Evolutionary conservation across 73 alveolate genomes (phyloP), one percentile per base, ranked within the genome.

Genomic region (Paramecium bursaria): DNA sequence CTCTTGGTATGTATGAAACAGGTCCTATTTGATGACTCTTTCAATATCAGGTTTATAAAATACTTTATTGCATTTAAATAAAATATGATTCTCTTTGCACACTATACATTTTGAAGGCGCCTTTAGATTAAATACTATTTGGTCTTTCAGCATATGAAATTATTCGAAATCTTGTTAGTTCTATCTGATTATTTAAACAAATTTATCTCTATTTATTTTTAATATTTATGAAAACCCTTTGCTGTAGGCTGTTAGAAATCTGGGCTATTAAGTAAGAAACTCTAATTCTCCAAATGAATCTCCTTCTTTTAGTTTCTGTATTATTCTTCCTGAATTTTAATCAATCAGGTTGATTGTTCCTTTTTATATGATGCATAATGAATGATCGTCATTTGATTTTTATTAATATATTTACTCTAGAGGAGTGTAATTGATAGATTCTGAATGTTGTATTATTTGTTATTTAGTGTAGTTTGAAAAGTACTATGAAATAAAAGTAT

Each of bases 221-320:
- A 57, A 57, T 3, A 57, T 42, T 57, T 57, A 9, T n/a, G 29
- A n/a, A 30, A 57, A 57, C 27, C 33, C 76, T 57, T 57, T 57
- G 49, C 76, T 57, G n/a, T 30, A 30, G 19, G 76, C 76, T n/a
- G 76, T 57, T 30, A 27, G 33, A 23, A 30, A 27, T 23, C 49
- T 23, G 33, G 11, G 26, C 2, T 10, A 9, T 2, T 23, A 57
- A 4, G 76, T 57, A 30, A 57, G 19, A 30, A 57, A 57, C 33
- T 57, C 76, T 9, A 23, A 2, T 30, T 57, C 76, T 25, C 76
- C 76, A 30, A 57, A 57, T 10, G 26, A 7, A 30, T 57, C 26
- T 27, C 76, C 76, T 57, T 57, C 33, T 0, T 3, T 22, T 0
- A 57, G 9, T 9, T 48, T 57, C 1, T 48, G 51, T 29, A 57